Percentiles rank a stretch among this genome's conserved stretches.
These are phyloP conservation scores for Acacia confusa DNA, from an alignment of 306 rosid species.

Conservation along the genomic window DNA sequence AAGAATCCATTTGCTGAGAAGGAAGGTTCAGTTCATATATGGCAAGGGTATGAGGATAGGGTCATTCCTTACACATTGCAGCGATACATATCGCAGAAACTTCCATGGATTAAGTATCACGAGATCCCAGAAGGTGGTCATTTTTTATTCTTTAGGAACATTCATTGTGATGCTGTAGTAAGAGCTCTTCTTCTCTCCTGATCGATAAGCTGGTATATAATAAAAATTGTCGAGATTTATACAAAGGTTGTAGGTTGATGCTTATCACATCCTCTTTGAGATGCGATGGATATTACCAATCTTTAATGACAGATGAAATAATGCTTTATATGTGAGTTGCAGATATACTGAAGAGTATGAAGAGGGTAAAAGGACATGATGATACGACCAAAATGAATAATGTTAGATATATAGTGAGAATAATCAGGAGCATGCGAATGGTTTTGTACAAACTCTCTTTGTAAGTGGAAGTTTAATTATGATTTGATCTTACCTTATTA, in stretches of 20 bases:
- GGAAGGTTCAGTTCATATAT: conserved; percentile 61
- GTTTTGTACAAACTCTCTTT: no score
- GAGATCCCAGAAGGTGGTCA: conserved; percentile 72
- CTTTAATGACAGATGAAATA: background rate
- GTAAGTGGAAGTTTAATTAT: no score
- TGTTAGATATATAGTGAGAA: no score
- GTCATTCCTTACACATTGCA: conserved; percentile 49
- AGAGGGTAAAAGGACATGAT: background rate
- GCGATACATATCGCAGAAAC: conserved; percentile 56
- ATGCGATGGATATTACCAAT: background rate
- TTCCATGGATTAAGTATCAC: conserved; percentile 79
- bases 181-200: conserved; percentile 50
- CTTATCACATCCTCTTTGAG: background rate
- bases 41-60: conserved; percentile 72
- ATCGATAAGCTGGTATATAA: background rate
- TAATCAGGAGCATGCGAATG: no score
- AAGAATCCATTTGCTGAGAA: conserved; percentile 51
- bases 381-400: background rate
- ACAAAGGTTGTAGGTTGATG: background rate
- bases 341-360: background rate
- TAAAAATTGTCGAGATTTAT: background rate
- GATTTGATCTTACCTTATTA: no score
- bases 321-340: background rate
- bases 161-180: conserved; percentile 52
- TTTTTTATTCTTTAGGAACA: conserved; percentile 31